Conservation (phyloP, 2,329 filamentous ascomycete genomes). For the Lecanicillium sp. region DNA sequence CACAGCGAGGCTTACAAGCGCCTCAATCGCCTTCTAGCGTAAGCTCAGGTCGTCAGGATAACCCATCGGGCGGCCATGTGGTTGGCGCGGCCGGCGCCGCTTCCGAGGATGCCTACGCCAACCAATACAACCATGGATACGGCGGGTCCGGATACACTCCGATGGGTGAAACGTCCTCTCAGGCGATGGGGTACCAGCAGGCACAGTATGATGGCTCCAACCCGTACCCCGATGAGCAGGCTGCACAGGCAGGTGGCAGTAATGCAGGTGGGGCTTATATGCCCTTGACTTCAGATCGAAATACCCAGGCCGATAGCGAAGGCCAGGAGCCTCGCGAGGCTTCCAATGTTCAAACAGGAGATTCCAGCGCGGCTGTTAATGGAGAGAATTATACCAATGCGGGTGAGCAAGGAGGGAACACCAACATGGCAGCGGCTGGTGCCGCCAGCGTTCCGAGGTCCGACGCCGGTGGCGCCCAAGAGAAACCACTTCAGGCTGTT, state of each 20-base stretch:
- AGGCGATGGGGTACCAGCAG: slow-evolving; percentile 40
- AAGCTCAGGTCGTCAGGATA: slow-evolving; percentile 52
- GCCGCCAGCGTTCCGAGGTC: background rate
- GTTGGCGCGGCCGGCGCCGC: slow-evolving; percentile 48
- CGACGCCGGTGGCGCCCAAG: background rate
- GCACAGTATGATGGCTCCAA: slow-evolving; percentile 48
- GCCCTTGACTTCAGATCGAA: too few relatives aligned
- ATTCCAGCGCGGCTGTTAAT: slow-evolving; percentile 4
- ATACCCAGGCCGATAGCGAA: slow-evolving; percentile 1
- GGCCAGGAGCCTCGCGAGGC: slow-evolving; percentile 6
- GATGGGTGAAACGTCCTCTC: slow-evolving; percentile 40
- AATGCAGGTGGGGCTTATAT: too few relatives aligned
- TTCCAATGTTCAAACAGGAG: slow-evolving; percentile 1
- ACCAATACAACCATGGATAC: slow-evolving; percentile 27
- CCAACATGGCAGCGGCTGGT: slow-evolving; percentile 1
- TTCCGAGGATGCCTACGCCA: slow-evolving; percentile 23
- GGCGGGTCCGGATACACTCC: slow-evolving; percentile 35
- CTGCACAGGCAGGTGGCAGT: slow-evolving; percentile 14
- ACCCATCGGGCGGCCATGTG: slow-evolving; percentile 44
- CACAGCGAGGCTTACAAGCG: slow-evolving; percentile 69
- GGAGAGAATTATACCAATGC: slow-evolving; percentile 11
- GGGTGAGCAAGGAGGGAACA: background rate
- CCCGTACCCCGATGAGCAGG: slow-evolving; percentile 43
- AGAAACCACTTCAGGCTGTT: slow-evolving; percentile 7
- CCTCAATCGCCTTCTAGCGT: slow-evolving; percentile 74